A percentile compares a stretch with the other conserved stretches of the same genome.
These are phyloP conservation scores for Sarocladium kiliense DNA, from an alignment of 2,329 filamentous ascomycete genomes.

Conservation along the genomic window DNA sequence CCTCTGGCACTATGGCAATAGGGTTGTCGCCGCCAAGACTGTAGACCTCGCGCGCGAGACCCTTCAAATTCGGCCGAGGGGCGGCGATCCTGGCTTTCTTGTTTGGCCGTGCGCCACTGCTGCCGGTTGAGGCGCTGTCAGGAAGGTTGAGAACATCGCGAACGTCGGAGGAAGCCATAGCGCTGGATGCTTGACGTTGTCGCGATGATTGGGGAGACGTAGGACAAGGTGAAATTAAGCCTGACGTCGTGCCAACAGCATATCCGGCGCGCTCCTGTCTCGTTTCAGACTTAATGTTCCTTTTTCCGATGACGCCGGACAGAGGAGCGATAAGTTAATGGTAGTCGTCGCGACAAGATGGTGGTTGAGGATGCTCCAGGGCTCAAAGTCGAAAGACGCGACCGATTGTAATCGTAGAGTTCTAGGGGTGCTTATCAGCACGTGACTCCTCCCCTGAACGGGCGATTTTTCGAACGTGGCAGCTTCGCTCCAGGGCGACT, in stretches of 20 bases:
- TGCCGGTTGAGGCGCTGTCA: conserved; percentile 33
- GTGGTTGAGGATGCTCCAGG: not conserved
- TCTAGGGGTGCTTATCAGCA: conserved; percentile 17
- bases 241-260: not conserved
- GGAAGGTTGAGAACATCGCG: conserved; percentile 84
- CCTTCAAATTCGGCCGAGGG: conserved; percentile 56
- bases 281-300: not conserved
- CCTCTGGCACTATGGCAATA: conserved; percentile 60
- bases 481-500: conserved; percentile 30
- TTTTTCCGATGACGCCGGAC: not conserved
- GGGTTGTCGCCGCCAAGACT: conserved; percentile 61
- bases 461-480: conserved; percentile 45
- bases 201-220: not conserved
- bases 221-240: not conserved
- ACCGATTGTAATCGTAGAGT: not conserved
- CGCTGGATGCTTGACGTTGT: conserved; percentile 14
- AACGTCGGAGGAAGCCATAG: conserved; percentile 72
- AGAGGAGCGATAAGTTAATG: not conserved
- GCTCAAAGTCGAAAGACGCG: not conserved
- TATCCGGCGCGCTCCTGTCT: not conserved
- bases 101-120: conserved; percentile 44
- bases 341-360: not conserved
- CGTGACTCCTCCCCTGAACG: conserved; percentile 30
- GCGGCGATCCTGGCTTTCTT: conserved; percentile 69
- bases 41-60: conserved; percentile 61